Evolutionary conservation across 2,329 filamentous ascomycete species (phyloP).

Genomic region (Alternaria panax): DNA sequence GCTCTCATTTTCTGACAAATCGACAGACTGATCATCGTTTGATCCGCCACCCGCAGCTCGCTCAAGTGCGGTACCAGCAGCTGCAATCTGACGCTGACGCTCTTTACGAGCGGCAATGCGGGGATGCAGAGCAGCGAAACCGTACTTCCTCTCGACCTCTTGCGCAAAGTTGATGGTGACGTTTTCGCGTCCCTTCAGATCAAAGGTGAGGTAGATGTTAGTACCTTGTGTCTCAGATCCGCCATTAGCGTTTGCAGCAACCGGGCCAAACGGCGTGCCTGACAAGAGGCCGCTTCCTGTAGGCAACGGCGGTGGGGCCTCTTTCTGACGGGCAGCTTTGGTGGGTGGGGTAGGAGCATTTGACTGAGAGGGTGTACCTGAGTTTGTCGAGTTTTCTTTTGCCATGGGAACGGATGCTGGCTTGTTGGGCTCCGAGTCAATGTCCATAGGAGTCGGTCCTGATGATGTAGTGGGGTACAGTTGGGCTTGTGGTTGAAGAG

Average conservation of each 20-base stretch:
- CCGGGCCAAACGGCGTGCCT: slow-evolving; percentile 66
- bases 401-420: slow-evolving; percentile 41
- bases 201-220: slow-evolving; percentile 86
- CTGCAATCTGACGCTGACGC: slow-evolving; percentile 85
- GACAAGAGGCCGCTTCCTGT: slow-evolving; percentile 70
- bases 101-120: slow-evolving; percentile 88
- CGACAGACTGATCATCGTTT: slow-evolving; percentile 82
- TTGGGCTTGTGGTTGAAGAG: slow-evolving; percentile 12
- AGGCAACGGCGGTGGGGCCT: slow-evolving; percentile 64
- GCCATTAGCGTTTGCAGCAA: slow-evolving; percentile 56
- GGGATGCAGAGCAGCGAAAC: slow-evolving; percentile 92
- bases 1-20: slow-evolving; percentile 74
- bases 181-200: slow-evolving; percentile 81
- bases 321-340: slow-evolving; percentile 64
- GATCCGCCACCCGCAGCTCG: slow-evolving; percentile 74
- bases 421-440: slow-evolving; percentile 44
- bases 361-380: slow-evolving; percentile 53
- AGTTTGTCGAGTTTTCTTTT: slow-evolving; percentile 43
- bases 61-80: slow-evolving; percentile 85
- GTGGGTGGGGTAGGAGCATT: slow-evolving; percentile 62
- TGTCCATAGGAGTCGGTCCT: slow-evolving; percentile 46
- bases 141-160: slow-evolving; percentile 90
- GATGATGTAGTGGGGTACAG: slow-evolving; percentile 20
- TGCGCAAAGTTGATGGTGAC: slow-evolving; percentile 96
- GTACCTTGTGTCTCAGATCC: slow-evolving; percentile 54